Conservation (phyloP, 2,329 filamentous ascomycete genomes). For the Mycocentrospora acerina region DNA sequence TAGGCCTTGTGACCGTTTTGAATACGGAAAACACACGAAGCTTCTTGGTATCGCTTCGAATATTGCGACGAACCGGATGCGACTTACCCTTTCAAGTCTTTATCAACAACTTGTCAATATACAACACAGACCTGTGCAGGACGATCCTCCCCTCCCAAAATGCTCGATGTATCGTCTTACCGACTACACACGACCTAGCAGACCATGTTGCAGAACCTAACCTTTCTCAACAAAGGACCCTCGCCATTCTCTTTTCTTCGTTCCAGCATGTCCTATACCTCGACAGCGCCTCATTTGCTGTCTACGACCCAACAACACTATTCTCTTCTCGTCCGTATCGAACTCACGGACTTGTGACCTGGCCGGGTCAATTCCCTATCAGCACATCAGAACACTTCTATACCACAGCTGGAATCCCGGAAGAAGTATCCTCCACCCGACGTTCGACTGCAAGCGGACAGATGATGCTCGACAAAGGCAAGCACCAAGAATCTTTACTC, state of each 20-base stretch:
- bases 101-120: slow-evolving; percentile 39
- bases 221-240: slow-evolving; percentile 58
- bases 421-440: slow-evolving; percentile 28
- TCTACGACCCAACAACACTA: slow-evolving; percentile 48
- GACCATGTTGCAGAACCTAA: slow-evolving; percentile 14
- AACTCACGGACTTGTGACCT: slow-evolving; percentile 56
- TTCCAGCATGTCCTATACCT: slow-evolving; percentile 62
- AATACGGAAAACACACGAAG: slow-evolving; percentile 52
- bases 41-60: slow-evolving; percentile 53
- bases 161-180: slow-evolving; percentile 42
- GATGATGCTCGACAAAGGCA: slow-evolving; percentile 51
- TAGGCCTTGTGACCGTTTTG: slow-evolving; percentile 56
- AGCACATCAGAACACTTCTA: slow-evolving; percentile 49
- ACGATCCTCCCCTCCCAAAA: slow-evolving; percentile 41
- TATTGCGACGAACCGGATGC: slow-evolving; percentile 55
- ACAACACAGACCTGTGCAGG: slow-evolving; percentile 43
- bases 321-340: slow-evolving; percentile 56
- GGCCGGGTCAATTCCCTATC: slow-evolving; percentile 58
- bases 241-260: slow-evolving; percentile 59
- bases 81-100: slow-evolving; percentile 52
- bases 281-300: slow-evolving; percentile 59
- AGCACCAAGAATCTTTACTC: slow-evolving; percentile 50
- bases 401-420: slow-evolving; percentile 44
- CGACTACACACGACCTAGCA: slow-evolving; percentile 22
- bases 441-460: slow-evolving; percentile 53